A percentile compares a stretch with the other conserved stretches of the same genome.
Conservation (phyloP, 768 basidiomycete genomes). For the Gloeopeniophorella convolvens region DNA sequence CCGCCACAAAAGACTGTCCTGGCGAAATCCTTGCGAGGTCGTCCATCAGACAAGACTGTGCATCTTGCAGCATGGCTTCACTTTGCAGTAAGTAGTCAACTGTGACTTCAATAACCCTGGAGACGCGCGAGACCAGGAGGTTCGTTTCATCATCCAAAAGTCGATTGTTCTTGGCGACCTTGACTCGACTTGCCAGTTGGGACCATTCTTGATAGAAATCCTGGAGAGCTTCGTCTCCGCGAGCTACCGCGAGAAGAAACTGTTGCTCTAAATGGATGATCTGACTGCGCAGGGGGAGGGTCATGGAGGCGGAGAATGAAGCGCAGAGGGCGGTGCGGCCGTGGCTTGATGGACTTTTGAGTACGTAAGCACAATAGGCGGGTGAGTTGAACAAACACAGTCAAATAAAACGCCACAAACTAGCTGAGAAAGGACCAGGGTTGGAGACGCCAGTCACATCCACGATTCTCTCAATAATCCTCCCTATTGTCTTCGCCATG, state of each 20-base stretch:
- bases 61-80: not conserved
- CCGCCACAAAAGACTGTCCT: not conserved
- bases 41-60: not conserved
- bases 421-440: too few species aligned
- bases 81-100: not conserved
- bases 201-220: not conserved
- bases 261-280: not conserved
- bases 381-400: not conserved
- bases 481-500: not conserved
- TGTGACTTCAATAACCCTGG: not conserved
- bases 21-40: not conserved
- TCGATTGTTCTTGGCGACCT: not conserved
- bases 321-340: too few species aligned
- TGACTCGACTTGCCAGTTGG: not conserved
- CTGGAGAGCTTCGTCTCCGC: not conserved
- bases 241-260: not conserved
- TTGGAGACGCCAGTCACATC: too few species aligned
- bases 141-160: not conserved
- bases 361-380: conserved; percentile 11
- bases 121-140: not conserved
- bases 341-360: not conserved
- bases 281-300: not conserved
- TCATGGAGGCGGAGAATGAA: not conserved
- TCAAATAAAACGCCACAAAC: not conserved
- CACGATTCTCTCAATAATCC: too few species aligned